phyloP scores from a whole-genome alignment of 345 rosid species.

The Eucalyptus sp. region DNA sequence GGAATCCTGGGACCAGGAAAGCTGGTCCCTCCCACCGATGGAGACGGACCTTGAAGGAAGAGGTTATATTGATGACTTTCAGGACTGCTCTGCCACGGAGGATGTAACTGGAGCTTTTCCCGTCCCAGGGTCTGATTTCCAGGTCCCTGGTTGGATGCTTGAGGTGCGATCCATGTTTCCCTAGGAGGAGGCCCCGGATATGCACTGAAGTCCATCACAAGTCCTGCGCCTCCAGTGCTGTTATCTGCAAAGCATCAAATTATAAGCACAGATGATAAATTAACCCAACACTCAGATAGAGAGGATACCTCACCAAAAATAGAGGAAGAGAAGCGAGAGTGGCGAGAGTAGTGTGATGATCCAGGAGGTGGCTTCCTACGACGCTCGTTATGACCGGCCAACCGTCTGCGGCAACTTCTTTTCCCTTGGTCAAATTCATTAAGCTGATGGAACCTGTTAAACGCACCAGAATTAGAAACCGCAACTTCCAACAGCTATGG shows the following conservation, averaged over 20 bases:
- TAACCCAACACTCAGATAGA: background rate
- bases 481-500: background rate
- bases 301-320: slow-evolving; percentile 28
- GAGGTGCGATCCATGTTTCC: slow-evolving; percentile 15
- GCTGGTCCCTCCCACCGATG: slow-evolving; percentile 25
- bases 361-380: slow-evolving; percentile 85
- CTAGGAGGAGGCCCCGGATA: slow-evolving; percentile 14
- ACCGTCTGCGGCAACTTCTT: slow-evolving; percentile 88
- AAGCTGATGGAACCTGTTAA: slow-evolving; percentile 80
- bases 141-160: slow-evolving; percentile 13
- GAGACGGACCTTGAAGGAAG: slow-evolving; percentile 34
- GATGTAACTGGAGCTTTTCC: slow-evolving; percentile 14
- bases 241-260: slow-evolving; percentile 20
- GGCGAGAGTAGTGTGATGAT: slow-evolving; percentile 44
- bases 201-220: slow-evolving; percentile 44
- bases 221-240: slow-evolving; percentile 33
- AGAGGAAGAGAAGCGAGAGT: slow-evolving; percentile 37
- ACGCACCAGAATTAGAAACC: background rate
- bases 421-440: slow-evolving; percentile 92
- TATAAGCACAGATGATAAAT: background rate
- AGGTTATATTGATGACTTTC: slow-evolving; percentile 32
- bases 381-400: slow-evolving; percentile 97
- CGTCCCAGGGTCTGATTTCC: slow-evolving; percentile 5
- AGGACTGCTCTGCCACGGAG: slow-evolving; percentile 29
- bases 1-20: slow-evolving; percentile 28